These are phyloP conservation scores for Fusarium floridanum DNA, from an alignment of 2,329 filamentous ascomycete genomes.

Conservation along the genomic window DNA sequence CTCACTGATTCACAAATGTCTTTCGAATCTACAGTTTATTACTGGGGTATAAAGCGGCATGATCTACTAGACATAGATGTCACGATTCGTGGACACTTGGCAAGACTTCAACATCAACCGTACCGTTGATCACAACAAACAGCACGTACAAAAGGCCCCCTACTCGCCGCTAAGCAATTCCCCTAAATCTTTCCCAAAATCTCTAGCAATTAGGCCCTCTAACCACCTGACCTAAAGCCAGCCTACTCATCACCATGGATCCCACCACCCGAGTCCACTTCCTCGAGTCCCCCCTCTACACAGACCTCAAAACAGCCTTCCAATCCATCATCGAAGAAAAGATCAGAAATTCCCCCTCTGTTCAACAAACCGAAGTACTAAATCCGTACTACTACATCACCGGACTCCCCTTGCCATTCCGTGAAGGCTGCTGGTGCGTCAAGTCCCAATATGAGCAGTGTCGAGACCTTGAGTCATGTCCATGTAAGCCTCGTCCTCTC, in stretches of 20 bases:
- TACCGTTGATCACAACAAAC: neutral
- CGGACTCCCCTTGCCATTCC: rapidly evolving
- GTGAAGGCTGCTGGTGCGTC: neutral
- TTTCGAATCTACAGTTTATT: neutral
- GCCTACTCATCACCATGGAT: neutral
- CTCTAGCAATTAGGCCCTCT: neutral
- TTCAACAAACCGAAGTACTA: neutral
- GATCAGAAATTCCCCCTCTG: neutral
- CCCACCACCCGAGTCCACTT: neutral
- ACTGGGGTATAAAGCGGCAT: neutral
- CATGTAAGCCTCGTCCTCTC: neutral
- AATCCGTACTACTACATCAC: conserved; percentile 10
- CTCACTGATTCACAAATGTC: neutral
- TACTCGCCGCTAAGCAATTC: neutral
- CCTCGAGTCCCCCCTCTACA: neutral
- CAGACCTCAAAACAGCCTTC: neutral
- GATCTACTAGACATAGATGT: neutral
- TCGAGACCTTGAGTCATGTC: neutral
- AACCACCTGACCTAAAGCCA: neutral
- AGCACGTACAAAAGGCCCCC: neutral
- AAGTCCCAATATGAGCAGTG: neutral
- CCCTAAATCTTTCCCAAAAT: neutral
- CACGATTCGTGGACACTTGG: neutral
- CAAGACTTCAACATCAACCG: neutral
- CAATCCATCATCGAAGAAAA: neutral